Conservation (phyloP, 2,329 filamentous ascomycete species). For the Hirsutella rhossiliensis region DNA sequence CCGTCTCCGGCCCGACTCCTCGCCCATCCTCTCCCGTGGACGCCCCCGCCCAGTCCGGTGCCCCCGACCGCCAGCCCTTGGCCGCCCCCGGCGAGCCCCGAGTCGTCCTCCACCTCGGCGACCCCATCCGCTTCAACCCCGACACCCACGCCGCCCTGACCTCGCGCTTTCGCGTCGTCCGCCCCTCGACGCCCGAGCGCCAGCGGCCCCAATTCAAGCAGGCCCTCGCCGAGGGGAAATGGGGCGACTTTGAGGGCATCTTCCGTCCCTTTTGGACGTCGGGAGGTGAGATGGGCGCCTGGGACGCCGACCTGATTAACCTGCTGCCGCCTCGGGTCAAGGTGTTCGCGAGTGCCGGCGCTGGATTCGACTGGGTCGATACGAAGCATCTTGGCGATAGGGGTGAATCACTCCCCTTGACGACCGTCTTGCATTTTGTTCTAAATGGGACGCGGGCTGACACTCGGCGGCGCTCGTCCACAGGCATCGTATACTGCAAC, state of each 20-base stretch:
- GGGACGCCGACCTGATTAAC: slow-evolving; percentile 47
- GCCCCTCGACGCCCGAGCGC: slow-evolving; percentile 37
- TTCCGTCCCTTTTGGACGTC: slow-evolving; percentile 52
- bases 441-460: too few relatives aligned
- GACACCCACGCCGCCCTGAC: slow-evolving; percentile 31
- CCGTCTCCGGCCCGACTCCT: too few relatives aligned
- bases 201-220: slow-evolving; percentile 34
- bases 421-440: too few relatives aligned
- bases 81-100: too few relatives aligned
- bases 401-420: slow-evolving; percentile 25
- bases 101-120: slow-evolving; percentile 61
- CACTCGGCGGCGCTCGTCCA: background rate
- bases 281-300: slow-evolving; percentile 54
- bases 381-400: slow-evolving; percentile 46
- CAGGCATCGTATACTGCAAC: slow-evolving; percentile 61
- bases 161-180: slow-evolving; percentile 34
- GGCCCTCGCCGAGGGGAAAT: slow-evolving; percentile 36
- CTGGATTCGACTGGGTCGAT: slow-evolving; percentile 56
- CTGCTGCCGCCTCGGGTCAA: slow-evolving; percentile 42
- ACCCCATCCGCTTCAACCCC: slow-evolving; percentile 40
- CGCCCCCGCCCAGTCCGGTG: too few relatives aligned
- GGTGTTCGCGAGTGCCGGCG: slow-evolving; percentile 53
- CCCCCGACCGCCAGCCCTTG: too few relatives aligned
- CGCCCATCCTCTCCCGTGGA: too few relatives aligned
- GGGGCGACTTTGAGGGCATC: slow-evolving; percentile 42